Evolutionary conservation across 2,329 filamentous ascomycete genomes (phyloP).

Genomic region (Sclerotinia trifoliorum): DNA sequence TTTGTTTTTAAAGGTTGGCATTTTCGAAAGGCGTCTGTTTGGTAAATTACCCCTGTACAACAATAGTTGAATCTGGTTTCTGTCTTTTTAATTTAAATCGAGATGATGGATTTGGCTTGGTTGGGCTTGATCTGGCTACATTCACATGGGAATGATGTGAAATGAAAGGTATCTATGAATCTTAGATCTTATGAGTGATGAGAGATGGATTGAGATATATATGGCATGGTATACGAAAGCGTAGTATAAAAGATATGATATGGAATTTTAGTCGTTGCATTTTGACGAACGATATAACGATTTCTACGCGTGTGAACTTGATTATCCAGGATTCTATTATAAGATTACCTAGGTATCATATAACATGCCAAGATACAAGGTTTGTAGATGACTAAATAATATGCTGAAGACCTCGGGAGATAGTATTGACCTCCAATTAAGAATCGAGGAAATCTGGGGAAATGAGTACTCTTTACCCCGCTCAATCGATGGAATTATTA

Average conservation of each 20-base stretch:
- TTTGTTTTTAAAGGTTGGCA: conserved; percentile 17
- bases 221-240: not conserved
- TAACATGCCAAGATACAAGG: not conserved
- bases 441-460: not conserved
- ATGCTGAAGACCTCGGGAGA: too few species aligned
- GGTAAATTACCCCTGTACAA: conserved; percentile 21
- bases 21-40: conserved; percentile 18
- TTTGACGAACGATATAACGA: not conserved
- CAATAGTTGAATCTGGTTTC: conserved; percentile 19
- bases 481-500: not conserved
- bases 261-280: not conserved
- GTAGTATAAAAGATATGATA: not conserved
- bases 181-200: conserved; percentile 14
- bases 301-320: not conserved
- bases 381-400: not conserved
- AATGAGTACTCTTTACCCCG: not conserved
- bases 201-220: not conserved
- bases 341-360: not conserved
- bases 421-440: not conserved
- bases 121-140: not conserved
- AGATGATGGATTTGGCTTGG: conserved; percentile 10
- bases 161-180: conserved; percentile 3
- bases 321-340: too few species aligned
- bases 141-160: not conserved
- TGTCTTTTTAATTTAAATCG: conserved; percentile 12